phyloP scores from a whole-genome alignment of 177 flowering plant species.

The Tripterygium wilfordii region DNA sequence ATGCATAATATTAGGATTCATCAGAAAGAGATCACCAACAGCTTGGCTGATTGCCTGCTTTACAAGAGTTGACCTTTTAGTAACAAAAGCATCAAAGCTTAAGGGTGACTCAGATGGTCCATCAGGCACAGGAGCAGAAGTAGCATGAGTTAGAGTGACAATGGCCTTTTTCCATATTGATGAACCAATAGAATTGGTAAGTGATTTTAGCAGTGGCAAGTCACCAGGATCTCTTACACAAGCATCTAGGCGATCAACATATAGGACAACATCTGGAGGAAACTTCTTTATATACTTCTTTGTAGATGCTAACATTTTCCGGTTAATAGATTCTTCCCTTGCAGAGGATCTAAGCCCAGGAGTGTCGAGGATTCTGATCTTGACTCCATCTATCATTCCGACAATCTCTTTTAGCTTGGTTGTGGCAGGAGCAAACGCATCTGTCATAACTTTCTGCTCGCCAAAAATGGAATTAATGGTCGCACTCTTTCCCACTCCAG shows the following conservation, averaged over 20 bases:
- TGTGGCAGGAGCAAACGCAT: constrained; percentile 68
- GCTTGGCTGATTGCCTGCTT: constrained; percentile 40
- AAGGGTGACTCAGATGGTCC: constrained; percentile 11
- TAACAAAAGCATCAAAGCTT: constrained; percentile 30
- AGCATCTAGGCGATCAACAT: constrained; percentile 36
- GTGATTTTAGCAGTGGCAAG: constrained; percentile 55
- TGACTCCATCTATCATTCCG: constrained; percentile 63
- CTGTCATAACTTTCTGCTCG: constrained; percentile 41
- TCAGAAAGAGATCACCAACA: constrained; percentile 8
- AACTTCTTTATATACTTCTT: constrained; percentile 55
- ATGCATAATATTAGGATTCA: constrained; percentile 9
- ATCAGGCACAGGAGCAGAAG: constrained; percentile 15
- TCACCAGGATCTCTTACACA: constrained; percentile 73
- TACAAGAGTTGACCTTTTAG: constrained; percentile 65
- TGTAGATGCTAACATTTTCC: constrained; percentile 41
- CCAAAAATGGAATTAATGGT: constrained; percentile 81
- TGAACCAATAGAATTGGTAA: constrained; percentile 51
- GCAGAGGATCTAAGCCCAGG: constrained; percentile 65
- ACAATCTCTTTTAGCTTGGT: constrained; percentile 41
- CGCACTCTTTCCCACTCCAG: constrained; percentile 92
- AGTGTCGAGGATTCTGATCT: constrained; percentile 58
- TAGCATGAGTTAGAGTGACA: constrained; percentile 38
- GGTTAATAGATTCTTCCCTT: constrained; percentile 56
- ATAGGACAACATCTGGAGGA: constrained; percentile 56
- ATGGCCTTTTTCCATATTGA: constrained; percentile 73